phyloP scores from a whole-genome alignment of 1,139 yeast genomes.

The Suhomyces coccinellae region DNA sequence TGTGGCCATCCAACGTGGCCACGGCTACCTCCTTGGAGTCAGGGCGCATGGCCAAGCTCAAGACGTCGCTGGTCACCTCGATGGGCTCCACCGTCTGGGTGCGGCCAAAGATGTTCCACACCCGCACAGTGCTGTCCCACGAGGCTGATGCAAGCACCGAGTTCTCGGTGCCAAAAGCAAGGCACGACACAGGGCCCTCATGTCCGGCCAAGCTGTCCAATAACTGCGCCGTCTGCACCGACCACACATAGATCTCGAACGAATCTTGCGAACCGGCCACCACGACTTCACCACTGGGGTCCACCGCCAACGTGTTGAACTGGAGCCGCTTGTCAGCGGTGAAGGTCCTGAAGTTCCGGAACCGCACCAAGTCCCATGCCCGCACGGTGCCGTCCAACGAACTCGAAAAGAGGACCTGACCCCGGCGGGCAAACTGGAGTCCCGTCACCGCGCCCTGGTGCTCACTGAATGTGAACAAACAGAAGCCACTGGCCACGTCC shows the following conservation, averaged over 20 bases:
- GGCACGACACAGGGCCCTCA: constrained; percentile 90
- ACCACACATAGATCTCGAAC: constrained; percentile 93
- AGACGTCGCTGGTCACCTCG: constrained; percentile 81
- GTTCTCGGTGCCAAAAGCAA: constrained; percentile 81
- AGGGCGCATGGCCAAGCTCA: constrained; percentile 81
- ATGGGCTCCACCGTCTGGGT: constrained; percentile 88
- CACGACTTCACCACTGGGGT: constrained; percentile 95
- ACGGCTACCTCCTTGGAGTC: constrained; percentile 91
- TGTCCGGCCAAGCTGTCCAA: constrained; percentile 89
- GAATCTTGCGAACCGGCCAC: constrained; percentile 93
- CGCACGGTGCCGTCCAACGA: constrained; percentile 96
- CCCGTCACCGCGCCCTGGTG: constrained; percentile 90
- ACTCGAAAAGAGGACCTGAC: constrained; percentile 86
- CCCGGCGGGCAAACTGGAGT: constrained; percentile 80
- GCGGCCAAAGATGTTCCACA: constrained; percentile 91
- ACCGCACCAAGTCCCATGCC: constrained; percentile 94
- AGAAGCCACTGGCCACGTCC: constrained; percentile 93
- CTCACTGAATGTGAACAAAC: constrained; percentile 87
- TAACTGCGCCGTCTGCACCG: constrained; percentile 92
- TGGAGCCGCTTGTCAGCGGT: constrained; percentile 89
- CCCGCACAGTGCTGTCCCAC: constrained; percentile 93
- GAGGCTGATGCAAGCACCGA: constrained; percentile 85
- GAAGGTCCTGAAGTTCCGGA: constrained; percentile 90
- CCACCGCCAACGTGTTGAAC: constrained; percentile 87
- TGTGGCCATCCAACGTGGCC: constrained; percentile 85